Conservation (phyloP, 257 asterid genomes). For the Solanum tarapatanum region DNA sequence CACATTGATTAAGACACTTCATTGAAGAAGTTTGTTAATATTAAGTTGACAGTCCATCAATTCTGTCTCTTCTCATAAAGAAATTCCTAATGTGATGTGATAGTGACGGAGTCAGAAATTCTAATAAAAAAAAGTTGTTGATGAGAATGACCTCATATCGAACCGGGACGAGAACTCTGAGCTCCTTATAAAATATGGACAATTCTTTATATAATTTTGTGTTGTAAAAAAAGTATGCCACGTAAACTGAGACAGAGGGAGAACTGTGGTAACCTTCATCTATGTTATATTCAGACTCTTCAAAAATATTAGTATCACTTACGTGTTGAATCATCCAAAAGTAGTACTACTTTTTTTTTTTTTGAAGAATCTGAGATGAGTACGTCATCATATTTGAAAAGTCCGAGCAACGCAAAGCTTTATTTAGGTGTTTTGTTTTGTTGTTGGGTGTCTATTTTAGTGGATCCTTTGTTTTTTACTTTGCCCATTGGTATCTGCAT, state of each 20-base stretch:
- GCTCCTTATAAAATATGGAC: no score
- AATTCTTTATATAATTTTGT: no score
- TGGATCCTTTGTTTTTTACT: neutral
- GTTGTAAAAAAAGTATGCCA: neutral
- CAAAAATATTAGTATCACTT: neutral
- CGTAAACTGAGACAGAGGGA: no score
- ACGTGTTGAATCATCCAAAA: neutral
- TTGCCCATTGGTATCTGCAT: slow-evolving; percentile 18
- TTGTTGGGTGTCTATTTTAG: neutral
- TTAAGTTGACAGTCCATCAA: slow-evolving; percentile 9
- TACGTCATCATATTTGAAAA: neutral
- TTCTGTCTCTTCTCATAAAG: neutral
- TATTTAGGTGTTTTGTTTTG: neutral
- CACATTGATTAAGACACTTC: slow-evolving; percentile 12
- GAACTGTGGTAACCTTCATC: neutral
- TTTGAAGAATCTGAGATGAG: neutral
- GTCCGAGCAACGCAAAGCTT: neutral
- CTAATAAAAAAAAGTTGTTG: neutral
- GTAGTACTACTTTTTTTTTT: neutral
- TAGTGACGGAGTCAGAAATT: neutral
- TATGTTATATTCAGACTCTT: neutral
- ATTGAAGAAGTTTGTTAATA: slow-evolving; percentile 6
- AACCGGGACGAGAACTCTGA: neutral
- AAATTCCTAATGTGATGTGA: neutral
- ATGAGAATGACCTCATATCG: neutral